Evolutionary conservation across 2,329 filamentous ascomycete species (phyloP).

Genomic region (Sporothrix luriei): DNA sequence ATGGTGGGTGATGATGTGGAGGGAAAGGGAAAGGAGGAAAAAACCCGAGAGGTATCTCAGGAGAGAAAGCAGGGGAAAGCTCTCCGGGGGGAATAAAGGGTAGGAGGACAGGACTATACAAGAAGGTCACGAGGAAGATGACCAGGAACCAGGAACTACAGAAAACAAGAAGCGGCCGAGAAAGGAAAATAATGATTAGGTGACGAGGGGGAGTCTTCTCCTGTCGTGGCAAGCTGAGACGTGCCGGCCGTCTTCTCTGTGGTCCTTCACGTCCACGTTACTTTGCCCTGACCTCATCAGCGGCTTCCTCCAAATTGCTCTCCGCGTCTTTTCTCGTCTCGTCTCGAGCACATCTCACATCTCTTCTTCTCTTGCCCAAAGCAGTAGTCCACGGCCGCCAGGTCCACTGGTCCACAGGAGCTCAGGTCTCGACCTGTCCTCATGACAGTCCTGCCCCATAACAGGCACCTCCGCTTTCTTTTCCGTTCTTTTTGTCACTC

Average conservation of each 20-base stretch:
- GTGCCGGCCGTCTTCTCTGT: background rate
- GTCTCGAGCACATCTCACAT: background rate
- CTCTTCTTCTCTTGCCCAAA: conserved; percentile 10
- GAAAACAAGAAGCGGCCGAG: background rate
- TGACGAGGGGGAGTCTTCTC: background rate
- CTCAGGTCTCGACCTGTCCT: background rate
- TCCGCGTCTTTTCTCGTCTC: background rate
- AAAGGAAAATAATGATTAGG: background rate
- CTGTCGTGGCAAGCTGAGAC: conserved; percentile 15
- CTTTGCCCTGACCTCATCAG: background rate
- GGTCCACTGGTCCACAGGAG: background rate
- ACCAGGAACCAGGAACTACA: background rate
- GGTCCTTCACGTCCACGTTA: background rate
- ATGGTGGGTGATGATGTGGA: conserved; percentile 41
- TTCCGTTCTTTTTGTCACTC: background rate
- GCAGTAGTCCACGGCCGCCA: conserved; percentile 19
- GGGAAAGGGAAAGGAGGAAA: background rate
- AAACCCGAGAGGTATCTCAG: background rate
- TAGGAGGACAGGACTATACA: background rate
- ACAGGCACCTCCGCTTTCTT: conserved; percentile 7
- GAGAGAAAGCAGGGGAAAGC: background rate
- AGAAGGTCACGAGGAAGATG: background rate
- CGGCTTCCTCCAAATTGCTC: background rate
- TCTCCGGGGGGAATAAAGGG: background rate
- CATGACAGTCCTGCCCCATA: background rate